A percentile compares a stretch with the other conserved stretches of the same genome.
These are phyloP conservation scores for Solanum chilense DNA, from an alignment of 257 asterid species.

Conservation along the genomic window DNA sequence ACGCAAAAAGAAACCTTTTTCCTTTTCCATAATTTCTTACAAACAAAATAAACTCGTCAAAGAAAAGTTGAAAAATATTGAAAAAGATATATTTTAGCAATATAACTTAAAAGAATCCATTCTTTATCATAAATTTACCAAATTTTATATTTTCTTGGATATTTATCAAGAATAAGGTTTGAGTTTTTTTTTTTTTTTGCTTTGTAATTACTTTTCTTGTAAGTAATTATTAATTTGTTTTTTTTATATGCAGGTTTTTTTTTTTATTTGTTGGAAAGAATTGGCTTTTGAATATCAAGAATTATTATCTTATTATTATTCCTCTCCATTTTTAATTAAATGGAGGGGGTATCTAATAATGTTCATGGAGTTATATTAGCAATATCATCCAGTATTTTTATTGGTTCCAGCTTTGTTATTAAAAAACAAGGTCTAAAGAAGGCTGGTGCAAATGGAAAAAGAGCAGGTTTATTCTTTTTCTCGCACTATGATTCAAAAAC, in stretches of 20 bases:
- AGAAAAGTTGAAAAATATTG: background rate
- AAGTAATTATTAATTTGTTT: background rate
- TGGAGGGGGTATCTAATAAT: constrained; percentile 26
- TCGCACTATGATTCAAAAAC: background rate
- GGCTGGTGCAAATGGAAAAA: constrained; percentile 14
- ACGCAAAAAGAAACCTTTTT: background rate
- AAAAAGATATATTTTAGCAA: background rate
- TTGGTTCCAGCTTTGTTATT: constrained; percentile 26
- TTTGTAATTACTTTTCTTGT: background rate
- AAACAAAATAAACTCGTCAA: background rate
- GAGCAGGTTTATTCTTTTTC: constrained; percentile 14
- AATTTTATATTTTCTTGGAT: background rate
- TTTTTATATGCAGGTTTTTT: background rate
- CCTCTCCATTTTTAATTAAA: constrained; percentile 9
- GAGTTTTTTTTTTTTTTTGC: background rate
- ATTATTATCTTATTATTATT: background rate
- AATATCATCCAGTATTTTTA: constrained; percentile 24
- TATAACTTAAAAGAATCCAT: background rate
- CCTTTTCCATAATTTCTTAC: background rate
- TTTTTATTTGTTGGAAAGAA: background rate
- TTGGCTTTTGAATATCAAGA: background rate
- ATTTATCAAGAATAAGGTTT: background rate
- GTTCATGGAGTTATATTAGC: constrained; percentile 22
- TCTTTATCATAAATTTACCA: background rate
- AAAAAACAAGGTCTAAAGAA: constrained; percentile 27